These are phyloP conservation scores for Arabidopsis hybrid DNA, from an alignment of 441 rosid genomes.

Conservation along the genomic window DNA sequence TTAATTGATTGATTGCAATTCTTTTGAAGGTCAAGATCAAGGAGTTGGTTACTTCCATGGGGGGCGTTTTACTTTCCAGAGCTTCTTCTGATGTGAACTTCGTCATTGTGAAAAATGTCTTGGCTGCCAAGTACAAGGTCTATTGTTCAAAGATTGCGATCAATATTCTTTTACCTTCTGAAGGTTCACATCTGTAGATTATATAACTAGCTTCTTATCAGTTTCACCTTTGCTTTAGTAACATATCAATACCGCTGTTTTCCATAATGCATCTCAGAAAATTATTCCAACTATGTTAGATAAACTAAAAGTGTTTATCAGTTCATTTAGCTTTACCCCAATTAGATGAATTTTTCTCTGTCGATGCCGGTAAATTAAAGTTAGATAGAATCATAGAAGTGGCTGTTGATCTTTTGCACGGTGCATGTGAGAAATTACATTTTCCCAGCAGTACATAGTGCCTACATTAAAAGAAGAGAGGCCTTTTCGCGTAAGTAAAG, in stretches of 20 bases:
- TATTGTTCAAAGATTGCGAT: conserved; percentile 37
- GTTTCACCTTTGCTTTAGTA: conserved; percentile 6
- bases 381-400: conserved; percentile 1
- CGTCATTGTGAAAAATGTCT: conserved; percentile 89
- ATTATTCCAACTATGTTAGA: conserved; percentile 11
- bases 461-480: conserved; percentile 12
- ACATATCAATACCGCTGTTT: conserved; percentile 25
- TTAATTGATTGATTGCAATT: conserved; percentile 40
- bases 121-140: conserved; percentile 98
- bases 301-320: background rate
- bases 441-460: conserved; percentile 17
- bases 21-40: conserved; percentile 73
- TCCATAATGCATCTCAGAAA: conserved; percentile 22
- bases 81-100: conserved; percentile 82
- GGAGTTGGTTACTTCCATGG: conserved; percentile 85
- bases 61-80: conserved; percentile 73
- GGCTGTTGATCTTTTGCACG: conserved; percentile 14
- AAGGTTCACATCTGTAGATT: conserved; percentile 41
- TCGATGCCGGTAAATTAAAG: background rate
- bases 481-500: background rate
- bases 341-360: background rate
- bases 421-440: conserved; percentile 19
- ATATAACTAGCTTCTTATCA: conserved; percentile 30
- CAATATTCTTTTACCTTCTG: conserved; percentile 26
- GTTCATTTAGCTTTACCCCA: conserved; percentile 10